These are phyloP conservation scores for Boletales sp. DNA, from an alignment of 768 basidiomycete genomes.

Conservation along the genomic window DNA sequence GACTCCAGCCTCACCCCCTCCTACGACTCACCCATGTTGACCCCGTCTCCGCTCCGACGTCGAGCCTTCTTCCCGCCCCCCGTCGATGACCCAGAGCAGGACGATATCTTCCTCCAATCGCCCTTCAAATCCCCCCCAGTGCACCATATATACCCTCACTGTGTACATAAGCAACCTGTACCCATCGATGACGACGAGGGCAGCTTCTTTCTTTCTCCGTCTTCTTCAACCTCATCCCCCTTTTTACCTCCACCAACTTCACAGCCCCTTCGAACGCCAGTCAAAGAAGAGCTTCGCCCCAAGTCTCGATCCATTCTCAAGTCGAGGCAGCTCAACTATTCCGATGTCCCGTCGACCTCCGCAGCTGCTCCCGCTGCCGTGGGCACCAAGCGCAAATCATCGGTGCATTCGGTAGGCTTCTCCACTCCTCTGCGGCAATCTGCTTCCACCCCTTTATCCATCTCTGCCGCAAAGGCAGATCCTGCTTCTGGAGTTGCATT, in stretches of 20 bases:
- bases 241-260: conserved; percentile 43
- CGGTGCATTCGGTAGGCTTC: conserved; percentile 40
- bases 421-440: conserved; percentile 56
- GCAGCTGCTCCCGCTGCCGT: conserved; percentile 34
- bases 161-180: conserved; percentile 32
- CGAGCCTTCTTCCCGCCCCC: conserved; percentile 37
- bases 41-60: conserved; percentile 59
- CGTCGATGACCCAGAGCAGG: conserved; percentile 30
- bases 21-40: conserved; percentile 57
- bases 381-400: conserved; percentile 67
- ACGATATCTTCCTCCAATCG: conserved; percentile 54
- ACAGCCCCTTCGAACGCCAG: conserved; percentile 57
- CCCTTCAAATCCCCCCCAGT: conserved; percentile 47
- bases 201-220: conserved; percentile 53
- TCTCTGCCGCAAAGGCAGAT: conserved; percentile 32
- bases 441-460: conserved; percentile 36
- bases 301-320: conserved; percentile 42
- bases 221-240: conserved; percentile 36
- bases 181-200: conserved; percentile 54
- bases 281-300: conserved; percentile 46
- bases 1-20: conserved; percentile 25
- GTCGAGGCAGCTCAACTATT: conserved; percentile 28
- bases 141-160: conserved; percentile 40
- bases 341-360: neutral
- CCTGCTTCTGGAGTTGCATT: conserved; percentile 34